Evolutionary conservation across 371 early-diverging fungal species (phyloP).

Genomic region (Rhizopus delemar): DNA sequence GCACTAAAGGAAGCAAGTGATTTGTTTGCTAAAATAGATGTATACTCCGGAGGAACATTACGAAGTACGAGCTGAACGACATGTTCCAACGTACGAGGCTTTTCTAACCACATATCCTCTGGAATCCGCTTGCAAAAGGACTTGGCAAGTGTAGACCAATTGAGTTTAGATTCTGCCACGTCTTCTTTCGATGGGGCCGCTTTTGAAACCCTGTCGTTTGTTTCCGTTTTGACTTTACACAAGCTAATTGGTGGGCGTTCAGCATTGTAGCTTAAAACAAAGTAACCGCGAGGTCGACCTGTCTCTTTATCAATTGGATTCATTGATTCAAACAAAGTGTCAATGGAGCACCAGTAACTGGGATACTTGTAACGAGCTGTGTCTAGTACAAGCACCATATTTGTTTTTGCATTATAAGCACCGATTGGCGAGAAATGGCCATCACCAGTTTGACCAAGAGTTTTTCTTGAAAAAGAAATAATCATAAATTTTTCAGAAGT

Average conservation of each 20-base stretch:
- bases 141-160: constrained; percentile 53
- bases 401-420: constrained; percentile 63
- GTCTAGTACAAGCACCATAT: constrained; percentile 81
- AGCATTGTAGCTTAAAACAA: constrained; percentile 64
- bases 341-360: constrained; percentile 73
- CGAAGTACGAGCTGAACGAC: constrained; percentile 49
- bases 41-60: constrained; percentile 52
- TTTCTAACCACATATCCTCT: constrained; percentile 54
- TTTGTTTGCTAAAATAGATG: constrained; percentile 43
- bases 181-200: constrained; percentile 2
- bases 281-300: constrained; percentile 82
- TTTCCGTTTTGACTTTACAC: constrained; percentile 27
- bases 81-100: constrained; percentile 46
- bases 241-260: constrained; percentile 47
- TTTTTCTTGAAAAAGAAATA: constrained; percentile 78
- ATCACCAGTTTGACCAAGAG: constrained; percentile 89
- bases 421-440: constrained; percentile 82
- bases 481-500: constrained; percentile 83
- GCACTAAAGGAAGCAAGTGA: constrained; percentile 35
- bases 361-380: constrained; percentile 82
- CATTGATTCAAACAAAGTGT: constrained; percentile 76
- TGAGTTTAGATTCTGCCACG: constrained; percentile 26
- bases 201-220: background rate
- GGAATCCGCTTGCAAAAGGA: constrained; percentile 53
- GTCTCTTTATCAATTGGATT: constrained; percentile 82